Conservation (phyloP, 1,139 yeast genomes). For the Pneumocystis canis region DNA sequence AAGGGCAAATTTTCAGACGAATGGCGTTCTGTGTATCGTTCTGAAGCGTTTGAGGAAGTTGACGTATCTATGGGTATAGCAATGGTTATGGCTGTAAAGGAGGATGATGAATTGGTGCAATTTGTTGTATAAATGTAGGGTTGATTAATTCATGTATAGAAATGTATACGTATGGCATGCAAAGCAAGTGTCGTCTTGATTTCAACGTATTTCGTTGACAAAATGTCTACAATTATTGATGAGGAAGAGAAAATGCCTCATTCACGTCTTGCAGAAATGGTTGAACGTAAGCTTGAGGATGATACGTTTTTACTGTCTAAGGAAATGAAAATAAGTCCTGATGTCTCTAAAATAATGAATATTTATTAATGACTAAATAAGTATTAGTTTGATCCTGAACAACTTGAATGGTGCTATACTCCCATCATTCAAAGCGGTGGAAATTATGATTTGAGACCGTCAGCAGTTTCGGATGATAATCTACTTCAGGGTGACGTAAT, state of each 20-base stretch:
- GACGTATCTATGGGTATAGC: slow-evolving; percentile 48
- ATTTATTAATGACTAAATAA: slow-evolving; percentile 16
- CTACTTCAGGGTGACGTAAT: slow-evolving; percentile 66
- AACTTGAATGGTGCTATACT: slow-evolving; percentile 85
- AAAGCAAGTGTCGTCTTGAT: slow-evolving; percentile 68
- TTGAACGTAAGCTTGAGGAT: slow-evolving; percentile 73
- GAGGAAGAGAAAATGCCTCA: slow-evolving; percentile 71
- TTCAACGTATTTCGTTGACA: slow-evolving; percentile 64
- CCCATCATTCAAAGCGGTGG: slow-evolving; percentile 88
- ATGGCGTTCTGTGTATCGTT: slow-evolving; percentile 31
- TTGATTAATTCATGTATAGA: neutral
- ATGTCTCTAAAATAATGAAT: slow-evolving; percentile 25
- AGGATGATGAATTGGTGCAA: slow-evolving; percentile 48
- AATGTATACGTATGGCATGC: slow-evolving; percentile 47
- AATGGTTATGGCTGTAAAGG: slow-evolving; percentile 58
- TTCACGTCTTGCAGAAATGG: slow-evolving; percentile 53
- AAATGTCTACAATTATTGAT: slow-evolving; percentile 76
- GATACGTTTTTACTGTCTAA: slow-evolving; percentile 45
- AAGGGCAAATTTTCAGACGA: slow-evolving; percentile 74
- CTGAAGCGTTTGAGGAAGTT: slow-evolving; percentile 32
- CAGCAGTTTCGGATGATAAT: slow-evolving; percentile 60
- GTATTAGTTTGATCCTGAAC: slow-evolving; percentile 50
- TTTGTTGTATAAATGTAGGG: neutral
- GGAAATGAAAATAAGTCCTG: slow-evolving; percentile 42
- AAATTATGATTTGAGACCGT: slow-evolving; percentile 67